Evolutionary conservation across 805 yeast species (phyloP).

Genomic region (Ogataea henricii): DNA sequence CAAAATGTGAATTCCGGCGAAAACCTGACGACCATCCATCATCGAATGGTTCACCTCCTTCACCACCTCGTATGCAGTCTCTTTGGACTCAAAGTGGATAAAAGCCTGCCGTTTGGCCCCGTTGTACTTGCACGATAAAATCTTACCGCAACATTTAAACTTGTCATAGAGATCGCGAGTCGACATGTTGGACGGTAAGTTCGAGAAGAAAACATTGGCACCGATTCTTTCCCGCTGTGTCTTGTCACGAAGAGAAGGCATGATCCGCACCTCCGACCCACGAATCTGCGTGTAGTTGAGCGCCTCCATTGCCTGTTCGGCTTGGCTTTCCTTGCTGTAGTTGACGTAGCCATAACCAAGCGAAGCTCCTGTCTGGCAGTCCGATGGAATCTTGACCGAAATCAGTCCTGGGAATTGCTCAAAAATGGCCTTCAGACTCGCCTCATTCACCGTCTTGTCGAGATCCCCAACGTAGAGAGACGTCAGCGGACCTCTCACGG

Average conservation of each 20-base stretch:
- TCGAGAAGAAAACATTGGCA: constrained; percentile 52
- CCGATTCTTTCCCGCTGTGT: constrained; percentile 44
- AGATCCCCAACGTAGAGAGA: constrained; percentile 68
- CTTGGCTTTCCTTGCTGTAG: constrained; percentile 51
- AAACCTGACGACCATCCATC: constrained; percentile 26
- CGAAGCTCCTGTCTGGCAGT: constrained; percentile 53
- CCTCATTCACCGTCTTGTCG: constrained; percentile 51
- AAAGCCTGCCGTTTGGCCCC: constrained; percentile 35
- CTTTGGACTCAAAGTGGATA: constrained; percentile 41
- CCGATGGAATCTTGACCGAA: constrained; percentile 62
- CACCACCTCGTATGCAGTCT: constrained; percentile 40
- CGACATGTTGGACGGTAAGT: constrained; percentile 41
- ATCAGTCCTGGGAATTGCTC: constrained; percentile 44
- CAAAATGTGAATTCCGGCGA: constrained; percentile 33
- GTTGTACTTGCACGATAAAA: constrained; percentile 35
- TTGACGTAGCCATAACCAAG: constrained; percentile 77
- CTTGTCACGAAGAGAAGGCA: constrained; percentile 54
- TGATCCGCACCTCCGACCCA: constrained; percentile 51
- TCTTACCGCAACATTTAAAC: constrained; percentile 30
- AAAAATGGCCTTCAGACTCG: constrained; percentile 47
- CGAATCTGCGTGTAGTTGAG: constrained; percentile 50
- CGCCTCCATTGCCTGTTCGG: constrained; percentile 55
- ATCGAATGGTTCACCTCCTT: constrained; percentile 26
- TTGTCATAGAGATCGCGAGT: constrained; percentile 33
- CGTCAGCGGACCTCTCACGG: constrained; percentile 11